Conservation (phyloP, 2,329 filamentous ascomycete species). For the Beauveria brongniartii region DNA sequence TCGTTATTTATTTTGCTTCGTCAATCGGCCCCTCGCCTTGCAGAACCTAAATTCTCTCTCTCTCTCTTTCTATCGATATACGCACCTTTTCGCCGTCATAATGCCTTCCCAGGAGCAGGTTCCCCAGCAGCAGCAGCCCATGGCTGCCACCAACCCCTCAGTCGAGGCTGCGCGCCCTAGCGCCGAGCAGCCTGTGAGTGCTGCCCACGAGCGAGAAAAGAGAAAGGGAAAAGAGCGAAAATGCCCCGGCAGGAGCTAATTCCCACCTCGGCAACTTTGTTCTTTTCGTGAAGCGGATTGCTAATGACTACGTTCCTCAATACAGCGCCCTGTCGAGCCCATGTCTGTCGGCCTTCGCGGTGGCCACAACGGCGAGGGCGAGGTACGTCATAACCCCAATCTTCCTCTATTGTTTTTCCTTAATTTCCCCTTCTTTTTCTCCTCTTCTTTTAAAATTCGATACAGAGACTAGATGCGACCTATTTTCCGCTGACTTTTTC, state of each 20-base stretch:
- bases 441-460: too few relatives aligned
- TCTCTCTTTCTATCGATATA: too few relatives aligned
- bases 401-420: neutral
- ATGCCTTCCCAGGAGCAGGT: conserved; percentile 5
- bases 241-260: neutral
- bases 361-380: conserved; percentile 25
- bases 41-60: neutral
- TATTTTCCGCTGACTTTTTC: conserved; percentile 2
- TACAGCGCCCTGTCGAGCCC: conserved; percentile 26
- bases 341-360: conserved; percentile 29
- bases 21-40: too few relatives aligned
- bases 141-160: conserved; percentile 4
- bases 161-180: conserved; percentile 17
- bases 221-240: neutral
- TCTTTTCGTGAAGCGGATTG: neutral
- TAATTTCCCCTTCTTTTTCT: neutral
- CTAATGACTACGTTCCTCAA: neutral
- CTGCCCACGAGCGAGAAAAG: neutral
- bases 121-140: conserved; percentile 9
- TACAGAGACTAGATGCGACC: neutral
- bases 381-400: conserved; percentile 19
- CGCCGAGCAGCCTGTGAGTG: conserved; percentile 28
- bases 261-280: neutral
- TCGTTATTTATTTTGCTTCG: neutral
- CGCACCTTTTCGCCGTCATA: neutral